Conservation (phyloP, 192 early-diverging fungal species). For the Endogone sp. region DNA sequence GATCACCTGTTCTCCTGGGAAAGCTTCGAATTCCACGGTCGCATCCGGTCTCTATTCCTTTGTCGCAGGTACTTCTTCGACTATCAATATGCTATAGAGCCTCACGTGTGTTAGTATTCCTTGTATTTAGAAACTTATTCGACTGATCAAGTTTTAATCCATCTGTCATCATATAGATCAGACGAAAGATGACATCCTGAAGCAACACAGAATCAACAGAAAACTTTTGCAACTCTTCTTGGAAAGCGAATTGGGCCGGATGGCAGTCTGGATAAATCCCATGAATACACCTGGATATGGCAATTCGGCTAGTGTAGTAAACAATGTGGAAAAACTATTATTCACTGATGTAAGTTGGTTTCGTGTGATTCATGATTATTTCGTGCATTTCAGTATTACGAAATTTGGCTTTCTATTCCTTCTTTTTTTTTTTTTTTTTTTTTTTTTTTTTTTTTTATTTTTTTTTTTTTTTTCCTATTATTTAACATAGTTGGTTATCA, state of each 20-base stretch:
- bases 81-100: background rate
- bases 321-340: slow-evolving; percentile 20
- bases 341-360: slow-evolving; percentile 28
- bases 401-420: too few species aligned
- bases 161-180: too few species aligned
- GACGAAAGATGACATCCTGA: slow-evolving; percentile 50
- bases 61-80: slow-evolving; percentile 21
- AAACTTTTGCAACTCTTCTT: slow-evolving; percentile 78
- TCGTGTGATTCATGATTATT: too few species aligned
- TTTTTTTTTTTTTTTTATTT: too few species aligned
- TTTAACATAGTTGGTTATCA: too few species aligned
- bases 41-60: slow-evolving; percentile 25
- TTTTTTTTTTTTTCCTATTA: too few species aligned
- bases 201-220: slow-evolving; percentile 38
- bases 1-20: slow-evolving; percentile 35
- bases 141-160: too few species aligned
- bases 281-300: slow-evolving; percentile 41
- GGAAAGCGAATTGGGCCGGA: slow-evolving; percentile 83
- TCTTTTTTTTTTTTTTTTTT: too few species aligned
- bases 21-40: slow-evolving; percentile 22
- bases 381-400: too few species aligned
- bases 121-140: slow-evolving; percentile 7
- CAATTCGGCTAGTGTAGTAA: slow-evolving; percentile 25
- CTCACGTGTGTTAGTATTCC: background rate
- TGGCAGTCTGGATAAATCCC: slow-evolving; percentile 83